Evolutionary conservation across 257 asterid genomes (phyloP), one percentile per base, ranked within the genome.

Genomic region (Mentha longifolia): DNA sequence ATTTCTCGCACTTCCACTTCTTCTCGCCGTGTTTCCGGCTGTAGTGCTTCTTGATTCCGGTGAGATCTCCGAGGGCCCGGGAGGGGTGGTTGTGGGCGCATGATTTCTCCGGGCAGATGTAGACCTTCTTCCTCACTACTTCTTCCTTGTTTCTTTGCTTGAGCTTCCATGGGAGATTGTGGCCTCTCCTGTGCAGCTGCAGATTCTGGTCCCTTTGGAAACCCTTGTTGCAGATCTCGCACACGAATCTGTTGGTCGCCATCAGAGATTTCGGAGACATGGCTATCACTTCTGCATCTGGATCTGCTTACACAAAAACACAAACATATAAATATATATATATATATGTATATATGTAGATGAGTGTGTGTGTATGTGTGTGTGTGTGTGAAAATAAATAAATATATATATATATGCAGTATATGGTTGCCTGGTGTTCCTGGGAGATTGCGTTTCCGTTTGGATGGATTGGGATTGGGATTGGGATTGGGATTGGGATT

Each of bases 91-190:
- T 97, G 73, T 90, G 97, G 31, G 86, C 70, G 65, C 97, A 90
- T 15, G 70, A 61, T 0, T 68, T 16, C 51, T 92, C 96, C 0
- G 98, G 98, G 65, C 98, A 92, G 0, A 92, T 85, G 56, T 88
- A 92, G 0, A 90, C 98, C 0, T 89, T 83, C 79, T 85, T 93
- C 30, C 65, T 77, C 12, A 84, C 78, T 7, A 84, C 80, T 11
- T 87, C 95, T 1, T 80, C 78, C 14, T 81, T 78, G 8, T 80
- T 75, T 33, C 96, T 78, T 67, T 85, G 96, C 82, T 79, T 74
- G 12, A 92, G 93, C 71, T 92, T 92, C 98, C 98, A 92, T 14
- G 98, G 98, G 63, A 92, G 56, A 50, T 92, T 92, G 77, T 92
- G 98, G 20, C 98, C 98, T 0, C 98, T 80, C 3, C 91, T 60